Base-by-base conservation (phyloP, 768 basidiomycete genomes). In the Butyriboletus loyo region DNA sequence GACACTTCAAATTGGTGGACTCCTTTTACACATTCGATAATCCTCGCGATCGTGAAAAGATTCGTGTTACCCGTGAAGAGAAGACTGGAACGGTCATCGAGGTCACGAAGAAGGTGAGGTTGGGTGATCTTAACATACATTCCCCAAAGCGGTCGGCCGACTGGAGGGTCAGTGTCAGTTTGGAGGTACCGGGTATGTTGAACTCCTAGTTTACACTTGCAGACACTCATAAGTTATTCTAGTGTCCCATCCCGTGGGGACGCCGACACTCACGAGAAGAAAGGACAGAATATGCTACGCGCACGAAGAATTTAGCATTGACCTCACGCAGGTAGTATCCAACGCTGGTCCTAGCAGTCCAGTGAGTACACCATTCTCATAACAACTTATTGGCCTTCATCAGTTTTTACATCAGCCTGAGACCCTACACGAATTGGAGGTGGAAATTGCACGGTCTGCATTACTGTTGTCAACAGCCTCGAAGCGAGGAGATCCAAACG, bases 261-360 rank as follows among this genome's bases (percentile, higher is more conserved):
- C 79, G 7, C 68, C 86, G 1, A 76, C 79, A 9, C 73, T 80
- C 57, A 78, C 82, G 30, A 80, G 90, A 52, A 77, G 80, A 73
- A 99, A 97, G 73, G 92, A 99, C 71, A 79, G 97, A 40, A 77
- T 98, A 67, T 89, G 90, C 63, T 99, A 99, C 69, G 74, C 85
- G 4, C 97, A 99, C 69, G 94, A 98, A 69, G 86, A 96, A 57
- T 95, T 93, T 66, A 80, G 77, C 57, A 86, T 99, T 57, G 97
- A 99, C 73, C 79, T 99, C 44, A 98, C 97, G 1, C 92, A 95
- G 71, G 96, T 98, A 43, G 83, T 82, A 2, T 78, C 85, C 5
- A 76, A 75, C 8, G 62, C 71, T 13, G 68, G 79, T 3, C 69
- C 79, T 1, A 76, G 70, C 47, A 70, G 72, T 52, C 75, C 80